Conservation (phyloP, 2,329 filamentous ascomycete species). For the Xylariales sp. region DNA sequence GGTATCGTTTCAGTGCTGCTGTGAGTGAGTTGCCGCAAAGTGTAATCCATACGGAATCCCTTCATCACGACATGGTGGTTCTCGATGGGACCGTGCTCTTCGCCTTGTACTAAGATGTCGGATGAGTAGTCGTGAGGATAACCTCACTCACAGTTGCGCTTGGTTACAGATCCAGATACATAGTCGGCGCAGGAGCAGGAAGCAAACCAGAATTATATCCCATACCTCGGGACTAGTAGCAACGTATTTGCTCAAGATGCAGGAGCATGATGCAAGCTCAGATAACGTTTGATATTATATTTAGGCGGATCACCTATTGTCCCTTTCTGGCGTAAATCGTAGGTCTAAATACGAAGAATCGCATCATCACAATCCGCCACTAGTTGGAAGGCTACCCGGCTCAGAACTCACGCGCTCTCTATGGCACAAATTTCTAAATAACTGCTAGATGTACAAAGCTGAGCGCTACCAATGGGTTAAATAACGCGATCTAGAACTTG, state of each 20-base stretch:
- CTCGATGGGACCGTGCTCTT: neutral
- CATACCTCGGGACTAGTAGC: neutral
- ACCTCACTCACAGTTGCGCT: neutral
- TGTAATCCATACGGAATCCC: neutral
- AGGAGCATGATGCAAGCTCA: neutral
- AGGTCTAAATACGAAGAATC: conserved; percentile 1
- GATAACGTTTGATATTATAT: conserved; percentile 2
- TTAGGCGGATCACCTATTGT: conserved; percentile 8
- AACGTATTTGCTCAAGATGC: neutral
- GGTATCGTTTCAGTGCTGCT: neutral
- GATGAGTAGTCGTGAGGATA: neutral
- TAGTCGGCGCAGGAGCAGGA: neutral
- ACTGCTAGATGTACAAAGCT: conserved; percentile 27
- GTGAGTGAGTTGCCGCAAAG: neutral
- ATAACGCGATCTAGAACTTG: conserved; percentile 75
- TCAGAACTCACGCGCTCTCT: conserved; percentile 21
- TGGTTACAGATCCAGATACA: neutral
- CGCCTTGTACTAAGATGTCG: neutral
- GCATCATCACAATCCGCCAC: neutral
- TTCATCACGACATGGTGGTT: neutral
- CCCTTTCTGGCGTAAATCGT: neutral
- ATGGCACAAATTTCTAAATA: conserved; percentile 26
- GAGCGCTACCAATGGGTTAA: neutral
- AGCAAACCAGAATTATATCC: neutral
- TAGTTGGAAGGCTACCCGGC: neutral